These are phyloP conservation scores for Ulota crispa DNA, from an alignment of 225 moss, liverwort and hornwort genomes.

Conservation along the genomic window DNA sequence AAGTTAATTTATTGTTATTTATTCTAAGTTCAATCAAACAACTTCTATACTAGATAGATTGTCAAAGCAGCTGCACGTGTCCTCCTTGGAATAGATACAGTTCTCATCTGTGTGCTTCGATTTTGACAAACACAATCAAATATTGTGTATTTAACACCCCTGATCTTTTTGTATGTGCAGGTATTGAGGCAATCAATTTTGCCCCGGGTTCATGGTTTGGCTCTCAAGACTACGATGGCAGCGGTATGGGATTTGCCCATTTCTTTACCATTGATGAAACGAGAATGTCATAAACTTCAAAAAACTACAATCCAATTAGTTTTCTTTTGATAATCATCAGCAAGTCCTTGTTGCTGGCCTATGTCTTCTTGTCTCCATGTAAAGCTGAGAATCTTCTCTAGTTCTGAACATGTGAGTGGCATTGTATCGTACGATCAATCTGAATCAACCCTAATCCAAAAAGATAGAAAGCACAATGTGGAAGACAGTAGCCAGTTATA, in stretches of 20 bases:
- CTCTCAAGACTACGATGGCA: constrained; percentile 94
- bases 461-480: too few species aligned
- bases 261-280: neutral
- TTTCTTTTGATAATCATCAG: neutral
- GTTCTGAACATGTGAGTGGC: neutral
- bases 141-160: neutral
- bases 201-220: constrained; percentile 88
- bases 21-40: neutral
- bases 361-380: constrained; percentile 4
- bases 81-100: neutral
- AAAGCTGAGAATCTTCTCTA: neutral
- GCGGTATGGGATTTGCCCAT: constrained; percentile 56
- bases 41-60: neutral
- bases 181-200: constrained; percentile 84
- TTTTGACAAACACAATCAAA: neutral
- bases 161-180: constrained; percentile 43
- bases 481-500: too few species aligned
- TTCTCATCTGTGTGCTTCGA: neutral
- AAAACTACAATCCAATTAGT: too few species aligned
- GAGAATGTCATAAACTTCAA: neutral
- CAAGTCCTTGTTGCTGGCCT: neutral
- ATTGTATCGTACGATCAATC: neutral
- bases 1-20: neutral
- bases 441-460: neutral
- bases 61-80: neutral